Evolutionary conservation across 345 rosid species (phyloP).

Genomic region (Alliaria petiolata): DNA sequence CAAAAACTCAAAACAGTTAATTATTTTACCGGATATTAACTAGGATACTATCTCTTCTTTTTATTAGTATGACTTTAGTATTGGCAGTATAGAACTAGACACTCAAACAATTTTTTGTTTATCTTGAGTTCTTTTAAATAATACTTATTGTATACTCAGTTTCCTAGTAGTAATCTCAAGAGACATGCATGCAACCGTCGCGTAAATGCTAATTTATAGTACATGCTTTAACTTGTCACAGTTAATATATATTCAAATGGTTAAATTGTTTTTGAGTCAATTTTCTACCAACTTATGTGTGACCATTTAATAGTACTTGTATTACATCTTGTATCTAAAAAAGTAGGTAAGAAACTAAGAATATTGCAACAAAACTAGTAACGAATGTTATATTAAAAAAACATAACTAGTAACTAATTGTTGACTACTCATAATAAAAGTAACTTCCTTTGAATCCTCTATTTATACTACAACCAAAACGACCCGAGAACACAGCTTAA

Average conservation of each 20-base stretch:
- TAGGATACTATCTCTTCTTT: not conserved
- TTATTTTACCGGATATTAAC: too few species aligned
- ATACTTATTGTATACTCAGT: too few species aligned
- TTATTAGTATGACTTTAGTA: not conserved
- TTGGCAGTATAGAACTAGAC: too few species aligned
- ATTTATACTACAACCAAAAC: not conserved
- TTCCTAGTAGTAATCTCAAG: not conserved
- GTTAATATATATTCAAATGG: not conserved
- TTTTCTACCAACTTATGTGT: not conserved
- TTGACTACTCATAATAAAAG: not conserved
- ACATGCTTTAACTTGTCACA: not conserved
- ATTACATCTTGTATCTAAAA: not conserved
- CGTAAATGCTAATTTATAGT: not conserved
- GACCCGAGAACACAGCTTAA: not conserved
- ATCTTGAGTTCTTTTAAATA: not conserved
- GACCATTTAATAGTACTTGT: constrained; percentile 1
- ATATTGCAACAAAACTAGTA: too few species aligned
- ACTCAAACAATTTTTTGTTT: not conserved
- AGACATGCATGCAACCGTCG: not conserved
- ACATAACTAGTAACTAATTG: not conserved
- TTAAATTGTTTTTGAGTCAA: not conserved
- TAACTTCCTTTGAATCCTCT: not conserved
- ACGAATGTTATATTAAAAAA: too few species aligned
- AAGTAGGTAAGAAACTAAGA: not conserved
- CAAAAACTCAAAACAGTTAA: too few species aligned